Base-by-base conservation (phyloP, 176 grass and related monocot species). In the Secale cereale region DNA sequence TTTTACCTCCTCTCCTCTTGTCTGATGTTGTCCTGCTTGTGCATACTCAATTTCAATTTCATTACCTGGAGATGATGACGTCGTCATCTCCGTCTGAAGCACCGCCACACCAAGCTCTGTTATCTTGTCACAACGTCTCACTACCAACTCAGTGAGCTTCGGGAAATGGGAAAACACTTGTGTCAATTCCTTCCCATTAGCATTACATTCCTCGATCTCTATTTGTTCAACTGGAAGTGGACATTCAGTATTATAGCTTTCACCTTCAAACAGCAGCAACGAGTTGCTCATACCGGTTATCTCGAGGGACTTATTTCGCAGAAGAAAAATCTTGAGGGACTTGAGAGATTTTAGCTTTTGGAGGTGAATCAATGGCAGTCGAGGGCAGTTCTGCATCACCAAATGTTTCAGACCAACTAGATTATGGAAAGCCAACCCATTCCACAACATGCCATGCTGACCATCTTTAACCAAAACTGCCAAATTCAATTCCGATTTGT, bases 161-260 rank as follows among this genome's bases (percentile, higher is more conserved):
- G n/a, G n/a, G 4, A 78, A 72, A 46, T 25, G 25, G 50, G 65
- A 39, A 0, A 88, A 15, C 7, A 71, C 0, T 1, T 25, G 52
- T 2, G 65, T 78, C 25, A 88, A 3, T 25, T 78, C 80, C n/a
- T 50, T 50, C 19, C 76, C 76, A 5, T 10, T 33, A 16, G 50
- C 35, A 87, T 0, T 26, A 7, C 61, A 87, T 0, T 2, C 0
- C 0, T 0, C 0, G 4, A 82, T 82, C 1, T 0, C 0, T 2
- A 87, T 0, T 0, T 0, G 0, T 19, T 82, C 71, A 46, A 82
- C 33, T 33, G 61, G 46, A 77, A 82, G 50, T 4, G 29, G 0
- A 6, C 16, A 68, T 20, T 2, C 23, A 16, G 12, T 1, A 10
- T 1, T 20, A 59, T 8, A 1, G 3, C 23, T 3, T 2, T 69